These are phyloP conservation scores for Bipolaris oryzae DNA, from an alignment of 2,329 filamentous ascomycete genomes.

Conservation along the genomic window DNA sequence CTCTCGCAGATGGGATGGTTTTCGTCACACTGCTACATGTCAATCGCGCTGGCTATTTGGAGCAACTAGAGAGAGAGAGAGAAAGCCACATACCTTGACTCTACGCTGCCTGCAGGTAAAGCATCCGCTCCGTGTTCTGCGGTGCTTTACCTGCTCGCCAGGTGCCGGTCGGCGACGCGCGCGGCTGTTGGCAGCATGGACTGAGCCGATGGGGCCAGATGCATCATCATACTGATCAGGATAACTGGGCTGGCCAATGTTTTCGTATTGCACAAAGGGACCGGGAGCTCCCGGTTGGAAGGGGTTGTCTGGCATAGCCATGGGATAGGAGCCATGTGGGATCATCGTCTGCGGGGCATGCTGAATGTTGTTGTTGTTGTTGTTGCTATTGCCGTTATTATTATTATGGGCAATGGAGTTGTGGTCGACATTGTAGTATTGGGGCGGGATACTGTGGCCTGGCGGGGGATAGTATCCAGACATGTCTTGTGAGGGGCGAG, in stretches of 20 bases:
- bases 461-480: conserved; percentile 46
- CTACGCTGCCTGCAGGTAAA: conserved; percentile 88
- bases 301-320: conserved; percentile 39
- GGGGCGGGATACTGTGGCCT: conserved; percentile 42
- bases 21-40: conserved; percentile 78
- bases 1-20: conserved; percentile 81
- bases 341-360: conserved; percentile 39
- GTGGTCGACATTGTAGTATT: conserved; percentile 46
- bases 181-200: conserved; percentile 37
- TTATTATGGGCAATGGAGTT: conserved; percentile 29
- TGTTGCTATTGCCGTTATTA: conserved; percentile 12
- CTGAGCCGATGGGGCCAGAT: conserved; percentile 32
- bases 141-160: conserved; percentile 83
- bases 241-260: conserved; percentile 41
- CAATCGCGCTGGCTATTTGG: conserved; percentile 14
- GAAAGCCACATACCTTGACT: conserved; percentile 67
- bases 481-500: conserved; percentile 34
- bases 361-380: conserved; percentile 23
- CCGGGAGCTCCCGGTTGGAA: conserved; percentile 40
- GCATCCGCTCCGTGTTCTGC: conserved; percentile 90
- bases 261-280: conserved; percentile 43
- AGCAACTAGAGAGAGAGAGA: background rate
- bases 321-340: conserved; percentile 36
- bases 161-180: conserved; percentile 40
- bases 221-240: conserved; percentile 46